These are phyloP conservation scores for Quercus ilex DNA, from an alignment of 306 rosid species.

Conservation along the genomic window DNA sequence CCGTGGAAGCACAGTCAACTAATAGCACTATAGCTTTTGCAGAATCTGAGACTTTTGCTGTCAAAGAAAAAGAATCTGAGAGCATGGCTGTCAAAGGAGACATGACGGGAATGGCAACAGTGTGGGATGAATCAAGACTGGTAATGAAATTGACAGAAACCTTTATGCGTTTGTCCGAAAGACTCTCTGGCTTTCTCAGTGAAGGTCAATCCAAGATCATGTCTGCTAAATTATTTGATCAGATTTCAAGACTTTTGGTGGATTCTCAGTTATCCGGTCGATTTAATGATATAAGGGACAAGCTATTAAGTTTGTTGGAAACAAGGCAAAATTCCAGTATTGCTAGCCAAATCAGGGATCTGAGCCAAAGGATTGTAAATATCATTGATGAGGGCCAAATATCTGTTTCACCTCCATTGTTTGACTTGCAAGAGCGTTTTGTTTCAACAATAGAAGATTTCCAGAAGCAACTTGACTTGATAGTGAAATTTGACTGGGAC, in stretches of 20 bases:
- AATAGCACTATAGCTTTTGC: conserved; percentile 28
- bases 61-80: conserved; percentile 37
- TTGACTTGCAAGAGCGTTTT: conserved; percentile 82
- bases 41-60: conserved; percentile 36
- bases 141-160: conserved; percentile 70
- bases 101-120: conserved; percentile 41
- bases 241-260: conserved; percentile 72
- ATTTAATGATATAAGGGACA: conserved; percentile 66
- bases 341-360: conserved; percentile 70
- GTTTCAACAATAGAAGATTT: conserved; percentile 82
- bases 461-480: conserved; percentile 94
- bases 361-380: conserved; percentile 80
- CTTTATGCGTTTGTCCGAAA: conserved; percentile 66
- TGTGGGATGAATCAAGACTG: conserved; percentile 74
- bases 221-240: conserved; percentile 75
- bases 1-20: conserved; percentile 40
- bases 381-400: conserved; percentile 87
- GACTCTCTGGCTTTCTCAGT: conserved; percentile 83
- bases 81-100: conserved; percentile 34
- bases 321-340: conserved; percentile 61
- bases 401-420: conserved; percentile 85
- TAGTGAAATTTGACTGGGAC: conserved; percentile 97
- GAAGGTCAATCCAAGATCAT: conserved; percentile 76
- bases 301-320: conserved; percentile 66
- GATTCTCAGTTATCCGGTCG: conserved; percentile 75